Evolutionary conservation across 495 filamentous ascomycete genomes (phyloP).

Genomic region (Hyaloscypha bicolor): DNA sequence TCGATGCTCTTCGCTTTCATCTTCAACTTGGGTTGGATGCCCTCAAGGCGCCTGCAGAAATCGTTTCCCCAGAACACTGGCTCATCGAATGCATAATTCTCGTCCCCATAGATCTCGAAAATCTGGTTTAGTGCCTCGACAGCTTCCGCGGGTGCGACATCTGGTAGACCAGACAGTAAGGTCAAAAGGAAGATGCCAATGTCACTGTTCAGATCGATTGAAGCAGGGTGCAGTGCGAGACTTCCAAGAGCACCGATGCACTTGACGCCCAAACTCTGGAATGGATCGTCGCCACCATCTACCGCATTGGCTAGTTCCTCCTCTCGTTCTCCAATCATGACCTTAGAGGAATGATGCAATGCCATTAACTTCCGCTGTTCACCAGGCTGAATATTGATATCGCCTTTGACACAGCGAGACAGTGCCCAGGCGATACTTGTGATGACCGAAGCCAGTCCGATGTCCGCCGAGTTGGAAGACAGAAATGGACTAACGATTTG

Average conservation of each 20-base stretch:
- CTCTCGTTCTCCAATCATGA: conserved; percentile 18
- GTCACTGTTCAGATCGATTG: conserved; percentile 50
- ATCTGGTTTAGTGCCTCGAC: conserved; percentile 63
- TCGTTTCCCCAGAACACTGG: conserved; percentile 59
- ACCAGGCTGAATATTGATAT: conserved; percentile 44
- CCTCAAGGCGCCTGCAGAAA: conserved; percentile 60
- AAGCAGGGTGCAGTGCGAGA: conserved; percentile 50
- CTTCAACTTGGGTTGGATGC: conserved; percentile 49
- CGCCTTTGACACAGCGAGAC: conserved; percentile 50
- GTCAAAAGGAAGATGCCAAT: conserved; percentile 62
- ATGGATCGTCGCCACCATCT: conserved; percentile 42
- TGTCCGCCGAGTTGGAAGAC: conserved; percentile 57
- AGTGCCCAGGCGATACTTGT: conserved; percentile 65
- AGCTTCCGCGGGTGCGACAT: conserved; percentile 49
- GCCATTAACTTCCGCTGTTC: conserved; percentile 62
- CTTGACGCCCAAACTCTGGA: conserved; percentile 57
- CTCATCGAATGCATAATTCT: conserved; percentile 54
- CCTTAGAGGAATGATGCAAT: conserved; percentile 57
- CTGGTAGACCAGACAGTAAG: conserved; percentile 44
- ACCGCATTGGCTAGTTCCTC: conserved; percentile 27
- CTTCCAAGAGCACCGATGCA: conserved; percentile 63
- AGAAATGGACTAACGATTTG: conserved; percentile 53
- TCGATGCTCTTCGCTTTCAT: conserved; percentile 56
- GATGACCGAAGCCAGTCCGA: conserved; percentile 57
- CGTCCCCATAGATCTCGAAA: conserved; percentile 64